These are phyloP conservation scores for Pisolithus marmoratus DNA, from an alignment of 768 basidiomycete species.

Conservation along the genomic window DNA sequence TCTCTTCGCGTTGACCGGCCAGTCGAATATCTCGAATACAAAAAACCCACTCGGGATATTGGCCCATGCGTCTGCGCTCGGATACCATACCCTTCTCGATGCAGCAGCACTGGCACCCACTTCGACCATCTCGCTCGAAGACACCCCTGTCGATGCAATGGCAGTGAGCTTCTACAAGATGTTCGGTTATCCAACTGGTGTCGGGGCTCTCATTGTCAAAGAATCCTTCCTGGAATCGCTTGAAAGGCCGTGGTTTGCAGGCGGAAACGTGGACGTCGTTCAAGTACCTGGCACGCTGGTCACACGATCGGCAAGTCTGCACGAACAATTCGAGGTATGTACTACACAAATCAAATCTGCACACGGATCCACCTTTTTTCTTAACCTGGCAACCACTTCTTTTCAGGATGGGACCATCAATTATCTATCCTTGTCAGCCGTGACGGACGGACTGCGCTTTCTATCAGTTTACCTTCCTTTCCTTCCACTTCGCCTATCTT, in stretches of 20 bases:
- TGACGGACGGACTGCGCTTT: conserved; percentile 73
- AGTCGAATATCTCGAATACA: conserved; percentile 77
- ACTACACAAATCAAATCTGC: too few species aligned
- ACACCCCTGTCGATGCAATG: conserved; percentile 73
- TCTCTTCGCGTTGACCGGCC: conserved; percentile 71
- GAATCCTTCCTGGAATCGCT: conserved; percentile 57
- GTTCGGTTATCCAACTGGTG: conserved; percentile 84
- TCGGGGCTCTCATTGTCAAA: conserved; percentile 74
- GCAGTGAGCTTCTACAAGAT: conserved; percentile 86
- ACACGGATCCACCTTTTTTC: too few species aligned
- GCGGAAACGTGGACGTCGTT: conserved; percentile 76
- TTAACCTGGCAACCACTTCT: background rate
- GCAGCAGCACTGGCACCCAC: conserved; percentile 78
- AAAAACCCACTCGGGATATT: conserved; percentile 66
- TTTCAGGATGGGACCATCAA: conserved; percentile 80
- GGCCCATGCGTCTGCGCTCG: conserved; percentile 56
- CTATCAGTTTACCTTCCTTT: conserved; percentile 76
- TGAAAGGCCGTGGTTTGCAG: conserved; percentile 78
- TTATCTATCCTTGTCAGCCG: conserved; percentile 69
- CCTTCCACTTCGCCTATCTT: conserved; percentile 68
- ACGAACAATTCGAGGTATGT: conserved; percentile 76
- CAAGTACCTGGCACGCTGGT: conserved; percentile 73
- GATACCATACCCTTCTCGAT: conserved; percentile 74
- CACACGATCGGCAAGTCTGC: conserved; percentile 49
- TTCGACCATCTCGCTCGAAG: conserved; percentile 57